These are phyloP conservation scores for Microsporum ferrugineum DNA, from an alignment of 2,329 filamentous ascomycete species.

Conservation along the genomic window DNA sequence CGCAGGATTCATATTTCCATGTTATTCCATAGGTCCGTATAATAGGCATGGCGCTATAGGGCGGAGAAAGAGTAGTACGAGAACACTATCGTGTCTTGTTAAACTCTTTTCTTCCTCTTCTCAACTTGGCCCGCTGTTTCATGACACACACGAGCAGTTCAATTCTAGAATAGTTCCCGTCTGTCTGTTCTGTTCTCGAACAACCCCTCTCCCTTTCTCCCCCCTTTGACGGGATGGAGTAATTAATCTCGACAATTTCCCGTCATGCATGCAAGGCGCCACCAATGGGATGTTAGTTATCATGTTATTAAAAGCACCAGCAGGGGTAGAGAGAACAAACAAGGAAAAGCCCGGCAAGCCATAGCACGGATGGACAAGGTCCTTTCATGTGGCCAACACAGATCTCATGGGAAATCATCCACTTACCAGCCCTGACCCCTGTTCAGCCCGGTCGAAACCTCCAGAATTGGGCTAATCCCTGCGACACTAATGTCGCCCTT, in stretches of 20 bases:
- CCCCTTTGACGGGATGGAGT: background rate
- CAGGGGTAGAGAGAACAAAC: background rate
- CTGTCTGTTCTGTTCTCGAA: background rate
- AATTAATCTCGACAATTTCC: background rate
- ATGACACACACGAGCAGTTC: background rate
- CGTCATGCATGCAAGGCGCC: conserved; percentile 1
- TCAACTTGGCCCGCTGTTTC: background rate
- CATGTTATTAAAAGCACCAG: background rate
- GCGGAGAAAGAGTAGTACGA: background rate
- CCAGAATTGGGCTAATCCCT: conserved; percentile 1
- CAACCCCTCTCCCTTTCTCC: background rate
- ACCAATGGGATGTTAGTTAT: background rate
- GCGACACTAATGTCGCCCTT: background rate
- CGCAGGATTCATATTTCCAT: background rate
- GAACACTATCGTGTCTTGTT: background rate
- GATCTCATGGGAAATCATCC: background rate
- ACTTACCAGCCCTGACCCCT: background rate
- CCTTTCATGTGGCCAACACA: background rate
- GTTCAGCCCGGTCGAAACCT: conserved; percentile 1
- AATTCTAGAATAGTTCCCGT: background rate
- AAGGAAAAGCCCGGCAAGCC: background rate
- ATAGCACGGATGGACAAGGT: background rate
- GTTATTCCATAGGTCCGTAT: background rate
- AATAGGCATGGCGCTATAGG: background rate
- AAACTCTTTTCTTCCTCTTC: background rate